phyloP scores from a whole-genome alignment of 805 yeast species.

The Nakazawaea laoshanensis region DNA sequence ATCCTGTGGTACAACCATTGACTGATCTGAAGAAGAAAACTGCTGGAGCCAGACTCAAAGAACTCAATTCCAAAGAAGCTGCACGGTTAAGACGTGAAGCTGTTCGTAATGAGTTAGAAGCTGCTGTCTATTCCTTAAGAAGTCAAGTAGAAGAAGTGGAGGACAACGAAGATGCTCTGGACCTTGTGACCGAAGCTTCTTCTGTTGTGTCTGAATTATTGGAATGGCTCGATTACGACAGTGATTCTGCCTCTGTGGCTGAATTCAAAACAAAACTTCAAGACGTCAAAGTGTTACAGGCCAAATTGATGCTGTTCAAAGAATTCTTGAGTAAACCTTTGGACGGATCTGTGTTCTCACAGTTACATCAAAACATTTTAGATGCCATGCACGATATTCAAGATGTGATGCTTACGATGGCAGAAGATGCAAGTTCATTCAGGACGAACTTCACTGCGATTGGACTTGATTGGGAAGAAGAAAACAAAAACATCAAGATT shows the following conservation, averaged over 20 bases:
- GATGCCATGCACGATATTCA: conserved; percentile 32
- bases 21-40: conserved; percentile 37
- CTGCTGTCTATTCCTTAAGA: conserved; percentile 62
- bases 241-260: conserved; percentile 38
- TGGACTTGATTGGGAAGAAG: conserved; percentile 44
- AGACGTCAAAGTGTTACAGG: conserved; percentile 19
- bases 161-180: conserved; percentile 40
- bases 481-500: conserved; percentile 34
- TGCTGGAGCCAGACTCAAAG: conserved; percentile 38
- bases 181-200: conserved; percentile 27
- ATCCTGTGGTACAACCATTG: conserved; percentile 37
- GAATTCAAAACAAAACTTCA: conserved; percentile 29
- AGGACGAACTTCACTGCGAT: conserved; percentile 33
- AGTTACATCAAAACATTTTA: conserved; percentile 33
- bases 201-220: conserved; percentile 36
- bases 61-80: conserved; percentile 46
- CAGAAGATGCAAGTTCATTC: conserved; percentile 33
- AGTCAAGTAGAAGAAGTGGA: conserved; percentile 47
- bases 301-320: conserved; percentile 27
- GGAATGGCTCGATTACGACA: conserved; percentile 76
- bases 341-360: conserved; percentile 33
- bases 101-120: conserved; percentile 62
- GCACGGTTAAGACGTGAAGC: conserved; percentile 47
- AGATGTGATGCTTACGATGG: conserved; percentile 32
- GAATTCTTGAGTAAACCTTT: conserved; percentile 38